phyloP scores from a whole-genome alignment of 2,329 filamentous ascomycete species.

The Lasiodiplodia hormozganensis region DNA sequence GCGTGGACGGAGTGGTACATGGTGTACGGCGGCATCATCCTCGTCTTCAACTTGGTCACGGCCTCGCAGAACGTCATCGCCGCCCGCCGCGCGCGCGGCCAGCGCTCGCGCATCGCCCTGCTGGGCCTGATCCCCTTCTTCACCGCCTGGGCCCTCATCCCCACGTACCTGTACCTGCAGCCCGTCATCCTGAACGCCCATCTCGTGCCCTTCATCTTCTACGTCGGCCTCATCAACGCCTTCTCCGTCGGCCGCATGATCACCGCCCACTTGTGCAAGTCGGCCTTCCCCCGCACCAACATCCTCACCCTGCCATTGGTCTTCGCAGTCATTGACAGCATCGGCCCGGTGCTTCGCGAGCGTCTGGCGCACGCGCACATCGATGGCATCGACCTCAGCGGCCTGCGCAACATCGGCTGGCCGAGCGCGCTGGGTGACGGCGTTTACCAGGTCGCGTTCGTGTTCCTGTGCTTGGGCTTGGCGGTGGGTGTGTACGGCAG shows the following conservation, averaged over 20 bases:
- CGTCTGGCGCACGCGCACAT: constrained; percentile 36
- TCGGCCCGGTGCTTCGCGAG: constrained; percentile 71
- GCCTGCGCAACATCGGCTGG: constrained; percentile 55
- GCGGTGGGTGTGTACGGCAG: constrained; percentile 93
- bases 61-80: constrained; percentile 83
- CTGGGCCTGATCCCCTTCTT: constrained; percentile 85
- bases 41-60: constrained; percentile 83
- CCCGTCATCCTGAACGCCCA: constrained; percentile 82
- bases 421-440: constrained; percentile 58
- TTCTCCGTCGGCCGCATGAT: constrained; percentile 97
- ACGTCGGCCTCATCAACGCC: constrained; percentile 88
- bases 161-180: constrained; percentile 82
- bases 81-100: constrained; percentile 75
- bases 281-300: constrained; percentile 89
- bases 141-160: constrained; percentile 76
- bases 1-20: constrained; percentile 94
- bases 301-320: constrained; percentile 79
- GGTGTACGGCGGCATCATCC: constrained; percentile 80
- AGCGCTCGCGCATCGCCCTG: constrained; percentile 76
- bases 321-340: constrained; percentile 79
- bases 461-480: constrained; percentile 86
- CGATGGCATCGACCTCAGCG: constrained; percentile 32
- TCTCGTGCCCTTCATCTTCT: constrained; percentile 87
- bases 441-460: constrained; percentile 88
- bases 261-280: constrained; percentile 87